Evolutionary conservation across 2,329 filamentous ascomycete genomes (phyloP).

Genomic region (Cytospora paraplurivora): DNA sequence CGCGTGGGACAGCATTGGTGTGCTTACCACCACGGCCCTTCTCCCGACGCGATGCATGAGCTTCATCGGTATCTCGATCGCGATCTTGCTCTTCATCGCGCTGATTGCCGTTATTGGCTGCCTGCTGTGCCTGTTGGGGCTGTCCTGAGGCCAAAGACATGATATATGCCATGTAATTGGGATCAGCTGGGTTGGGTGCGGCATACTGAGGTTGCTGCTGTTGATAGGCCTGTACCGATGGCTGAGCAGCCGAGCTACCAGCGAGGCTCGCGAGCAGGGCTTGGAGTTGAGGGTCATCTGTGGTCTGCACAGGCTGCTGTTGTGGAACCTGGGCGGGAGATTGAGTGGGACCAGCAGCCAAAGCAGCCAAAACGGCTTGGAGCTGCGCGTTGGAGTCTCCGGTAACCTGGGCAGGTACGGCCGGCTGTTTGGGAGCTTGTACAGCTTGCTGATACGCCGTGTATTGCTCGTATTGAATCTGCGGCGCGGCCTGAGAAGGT

Average conservation of each 20-base stretch:
- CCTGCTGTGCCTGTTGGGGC: slow-evolving; percentile 27
- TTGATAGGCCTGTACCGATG: slow-evolving; percentile 28
- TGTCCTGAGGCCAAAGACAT: slow-evolving; percentile 29
- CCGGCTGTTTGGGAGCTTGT: slow-evolving; percentile 30
- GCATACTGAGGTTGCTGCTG: slow-evolving; percentile 33
- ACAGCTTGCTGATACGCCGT: slow-evolving; percentile 35
- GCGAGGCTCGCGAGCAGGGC: slow-evolving; percentile 47
- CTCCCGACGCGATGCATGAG: slow-evolving; percentile 36
- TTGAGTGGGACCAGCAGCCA: slow-evolving; percentile 33
- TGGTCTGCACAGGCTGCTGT: slow-evolving; percentile 22
- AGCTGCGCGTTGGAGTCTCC: slow-evolving; percentile 34
- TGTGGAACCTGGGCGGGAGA: slow-evolving; percentile 27
- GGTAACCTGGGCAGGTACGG: slow-evolving; percentile 27
- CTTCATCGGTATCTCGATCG: slow-evolving; percentile 37
- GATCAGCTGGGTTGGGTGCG: slow-evolving; percentile 40
- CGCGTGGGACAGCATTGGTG: slow-evolving; percentile 36
- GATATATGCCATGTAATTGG: slow-evolving; percentile 39
- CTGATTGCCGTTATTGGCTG: slow-evolving; percentile 29
- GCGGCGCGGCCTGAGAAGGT: slow-evolving; percentile 28
- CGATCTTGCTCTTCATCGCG: slow-evolving; percentile 34
- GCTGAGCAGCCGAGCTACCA: slow-evolving; percentile 21
- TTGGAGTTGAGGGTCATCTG: slow-evolving; percentile 43
- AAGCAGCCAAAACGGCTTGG: slow-evolving; percentile 34
- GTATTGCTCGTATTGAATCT: slow-evolving; percentile 29
- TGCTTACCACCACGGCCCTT: slow-evolving; percentile 38